These are phyloP conservation scores for Effrenium voratum DNA, from an alignment of 73 alveolate genomes.

Conservation along the genomic window DNA sequence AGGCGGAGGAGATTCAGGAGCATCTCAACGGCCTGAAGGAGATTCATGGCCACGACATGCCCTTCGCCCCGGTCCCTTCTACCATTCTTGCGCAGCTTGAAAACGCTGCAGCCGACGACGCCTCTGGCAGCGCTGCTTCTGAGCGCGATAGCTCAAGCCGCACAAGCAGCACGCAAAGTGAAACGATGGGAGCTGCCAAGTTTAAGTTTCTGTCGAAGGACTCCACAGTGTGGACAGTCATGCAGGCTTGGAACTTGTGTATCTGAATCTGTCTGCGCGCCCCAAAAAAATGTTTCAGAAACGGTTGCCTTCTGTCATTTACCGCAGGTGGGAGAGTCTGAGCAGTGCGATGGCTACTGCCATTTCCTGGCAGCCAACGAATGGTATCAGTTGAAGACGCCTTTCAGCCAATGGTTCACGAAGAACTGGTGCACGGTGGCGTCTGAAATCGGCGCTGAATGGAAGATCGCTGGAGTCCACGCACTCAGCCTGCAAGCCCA, in stretches of 20 bases:
- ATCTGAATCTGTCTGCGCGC: not conserved
- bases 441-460: not conserved
- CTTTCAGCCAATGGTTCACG: not conserved
- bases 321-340: not conserved
- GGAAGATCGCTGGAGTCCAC: not conserved
- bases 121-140: not conserved
- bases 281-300: not conserved
- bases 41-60: not conserved
- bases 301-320: not conserved
- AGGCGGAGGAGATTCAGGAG: not conserved
- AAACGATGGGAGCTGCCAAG: not conserved
- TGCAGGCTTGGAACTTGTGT: not conserved
- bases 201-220: not conserved
- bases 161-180: not conserved
- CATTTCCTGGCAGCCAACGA: not conserved
- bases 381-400: slow-evolving; percentile 9
- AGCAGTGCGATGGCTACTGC: not conserved
- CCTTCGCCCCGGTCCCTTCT: not conserved
- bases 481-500: not conserved
- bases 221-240: not conserved
- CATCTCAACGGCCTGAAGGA: not conserved
- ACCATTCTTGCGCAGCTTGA: not conserved
- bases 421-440: not conserved
- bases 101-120: not conserved
- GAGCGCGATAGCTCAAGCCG: not conserved